phyloP scores from a whole-genome alignment of 1,139 yeast genomes.

The Geotrichum siamense region DNA sequence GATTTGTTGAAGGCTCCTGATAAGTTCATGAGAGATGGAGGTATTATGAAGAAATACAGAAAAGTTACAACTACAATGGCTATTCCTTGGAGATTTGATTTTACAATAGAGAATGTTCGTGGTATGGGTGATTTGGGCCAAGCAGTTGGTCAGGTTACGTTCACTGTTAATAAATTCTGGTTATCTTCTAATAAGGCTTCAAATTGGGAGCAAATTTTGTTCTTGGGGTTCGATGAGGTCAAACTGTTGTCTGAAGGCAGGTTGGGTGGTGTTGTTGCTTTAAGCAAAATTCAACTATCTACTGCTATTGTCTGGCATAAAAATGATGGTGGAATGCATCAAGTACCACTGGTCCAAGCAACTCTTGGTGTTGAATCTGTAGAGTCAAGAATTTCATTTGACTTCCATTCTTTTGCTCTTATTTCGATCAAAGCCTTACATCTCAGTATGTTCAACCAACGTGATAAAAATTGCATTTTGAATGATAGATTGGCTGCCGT shows the following conservation, averaged over 20 bases:
- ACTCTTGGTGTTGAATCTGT: slow-evolving; percentile 51
- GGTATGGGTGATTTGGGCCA: slow-evolving; percentile 74
- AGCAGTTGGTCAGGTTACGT: slow-evolving; percentile 60
- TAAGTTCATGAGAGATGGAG: slow-evolving; percentile 15
- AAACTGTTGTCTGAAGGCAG: slow-evolving; percentile 61
- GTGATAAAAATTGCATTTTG: slow-evolving; percentile 42
- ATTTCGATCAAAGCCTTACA: slow-evolving; percentile 45
- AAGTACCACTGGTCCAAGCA: slow-evolving; percentile 61
- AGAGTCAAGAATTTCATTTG: slow-evolving; percentile 61
- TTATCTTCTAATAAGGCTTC: slow-evolving; percentile 58
- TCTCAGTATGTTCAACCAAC: slow-evolving; percentile 60
- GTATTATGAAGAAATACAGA: slow-evolving; percentile 45
- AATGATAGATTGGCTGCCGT: slow-evolving; percentile 60
- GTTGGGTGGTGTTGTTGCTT: slow-evolving; percentile 58
- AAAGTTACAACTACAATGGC: slow-evolving; percentile 60
- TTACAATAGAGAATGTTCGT: slow-evolving; percentile 47
- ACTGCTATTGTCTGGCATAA: slow-evolving; percentile 63
- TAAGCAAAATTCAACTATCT: slow-evolving; percentile 48
- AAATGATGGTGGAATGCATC: slow-evolving; percentile 21
- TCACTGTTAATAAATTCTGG: slow-evolving; percentile 58
- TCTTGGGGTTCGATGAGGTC: slow-evolving; percentile 52
- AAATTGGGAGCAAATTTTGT: slow-evolving; percentile 66
- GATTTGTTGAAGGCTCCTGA: slow-evolving; percentile 9
- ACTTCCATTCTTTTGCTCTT: slow-evolving; percentile 75
- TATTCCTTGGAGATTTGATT: slow-evolving; percentile 67